Evolutionary conservation across 371 early-diverging fungal genomes (phyloP).

Genomic region (Dichotomocladium elegans): DNA sequence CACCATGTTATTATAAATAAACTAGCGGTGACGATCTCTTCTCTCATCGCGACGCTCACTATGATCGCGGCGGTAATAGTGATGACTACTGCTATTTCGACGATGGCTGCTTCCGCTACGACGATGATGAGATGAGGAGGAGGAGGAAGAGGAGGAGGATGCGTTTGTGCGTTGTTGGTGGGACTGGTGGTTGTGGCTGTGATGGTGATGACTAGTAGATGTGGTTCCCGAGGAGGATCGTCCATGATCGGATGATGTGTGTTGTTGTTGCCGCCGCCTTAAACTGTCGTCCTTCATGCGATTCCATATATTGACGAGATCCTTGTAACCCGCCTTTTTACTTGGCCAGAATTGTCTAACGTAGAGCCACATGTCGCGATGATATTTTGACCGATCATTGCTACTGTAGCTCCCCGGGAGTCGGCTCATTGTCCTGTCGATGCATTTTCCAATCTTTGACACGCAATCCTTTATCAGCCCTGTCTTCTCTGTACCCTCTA

Average conservation of each 20-base stretch:
- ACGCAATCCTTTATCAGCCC: constrained; percentile 55
- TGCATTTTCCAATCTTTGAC: constrained; percentile 57
- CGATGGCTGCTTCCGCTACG: constrained; percentile 1
- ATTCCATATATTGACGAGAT: constrained; percentile 52
- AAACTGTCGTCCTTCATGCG: constrained; percentile 13
- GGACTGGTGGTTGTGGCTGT: neutral
- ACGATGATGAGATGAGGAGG: constrained; percentile 3
- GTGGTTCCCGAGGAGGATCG: neutral
- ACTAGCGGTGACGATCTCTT: constrained; percentile 1
- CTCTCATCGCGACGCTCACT: constrained; percentile 6
- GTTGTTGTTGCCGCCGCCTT: neutral
- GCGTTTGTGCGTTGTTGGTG: neutral
- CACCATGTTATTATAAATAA: no score
- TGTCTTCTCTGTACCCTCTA: constrained; percentile 47
- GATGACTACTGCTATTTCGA: neutral
- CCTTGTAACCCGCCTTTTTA: constrained; percentile 34
- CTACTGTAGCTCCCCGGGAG: constrained; percentile 4
- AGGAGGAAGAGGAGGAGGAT: neutral
- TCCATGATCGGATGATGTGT: neutral
- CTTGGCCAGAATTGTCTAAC: constrained; percentile 64
- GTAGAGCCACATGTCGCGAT: constrained; percentile 57
- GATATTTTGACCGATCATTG: constrained; percentile 20
- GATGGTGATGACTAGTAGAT: neutral
- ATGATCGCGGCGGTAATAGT: neutral
- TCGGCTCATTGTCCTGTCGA: constrained; percentile 36